Base-by-base conservation (phyloP, 768 basidiomycete species). In the Fibroporia radiculosa region DNA sequence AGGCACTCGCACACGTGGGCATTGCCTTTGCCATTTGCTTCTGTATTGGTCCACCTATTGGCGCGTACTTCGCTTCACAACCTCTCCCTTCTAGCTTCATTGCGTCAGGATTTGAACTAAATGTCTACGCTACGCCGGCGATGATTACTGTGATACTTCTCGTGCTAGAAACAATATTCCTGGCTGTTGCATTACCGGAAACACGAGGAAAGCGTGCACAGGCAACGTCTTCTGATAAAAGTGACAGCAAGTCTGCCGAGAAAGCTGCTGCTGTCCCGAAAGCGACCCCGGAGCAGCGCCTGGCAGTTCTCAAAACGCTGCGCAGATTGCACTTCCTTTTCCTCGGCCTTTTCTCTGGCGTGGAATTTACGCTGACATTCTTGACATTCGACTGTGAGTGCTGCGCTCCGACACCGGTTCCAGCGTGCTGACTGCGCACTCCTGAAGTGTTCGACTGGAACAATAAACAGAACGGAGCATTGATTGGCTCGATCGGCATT, bases 1-100 rank as follows among this genome's bases (percentile, higher is more conserved):
- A 77, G 59, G 82, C 88, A 3, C 78, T 99, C 14, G 87, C 96
- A 1, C 77, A 95, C 48, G 84, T 99, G 35, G 95, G 96, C 12
- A 89, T 98, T 36, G 95, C 96, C 0, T 99, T 99, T 57, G 88
- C 92, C 13, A 82, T 97, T 40, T 95, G 92, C 61, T 98, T 97
- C 66, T 83, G 80, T 61, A 80, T 90, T 40, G 90, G 91, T 4
- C 95, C 95, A 25, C 89, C 91, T 13, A 82, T 99, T 46, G 95
- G 95, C 40, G 95, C 95, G 2, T 95, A 93, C 68, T 93, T 97
- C 65, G 90, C 93, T 1, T 84, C 91, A n/a, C 76, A 74, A 24
- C 88, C 91, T 1, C 63, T 88, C 6, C 82, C 88, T 2, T 58
- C 72, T 12, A 73, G 79, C 11, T 60, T 82, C 53, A 42, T 59